Evolutionary conservation across 2,329 filamentous ascomycete species (phyloP), one percentile per base, ranked within the genome.

Genomic region (Orbilia quercus): DNA sequence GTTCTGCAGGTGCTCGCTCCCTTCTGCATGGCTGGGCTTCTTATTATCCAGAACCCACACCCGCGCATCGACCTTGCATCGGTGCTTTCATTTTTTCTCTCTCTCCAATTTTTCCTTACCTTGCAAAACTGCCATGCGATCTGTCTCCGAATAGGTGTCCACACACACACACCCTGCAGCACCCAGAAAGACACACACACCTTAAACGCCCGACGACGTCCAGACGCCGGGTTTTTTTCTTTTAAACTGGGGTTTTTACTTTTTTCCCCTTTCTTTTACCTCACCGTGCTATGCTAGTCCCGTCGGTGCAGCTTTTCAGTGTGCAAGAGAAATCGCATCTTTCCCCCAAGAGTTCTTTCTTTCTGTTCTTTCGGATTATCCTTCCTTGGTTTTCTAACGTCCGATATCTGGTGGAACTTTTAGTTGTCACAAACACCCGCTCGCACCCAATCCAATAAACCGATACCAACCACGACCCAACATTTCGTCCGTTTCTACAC

Each of bases 361-460:
- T 70, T n/a, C n/a, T n/a, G n/a, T n/a, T n/a, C n/a, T 50, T 71
- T 71, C 66, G 66, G 66, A 71, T 71, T 71, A 71, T 72, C 51
- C 55, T 59, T 60, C 59, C 38, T 31, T 64, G 58, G 25, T 16
- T 28, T 62, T 51, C 58, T 59, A 65, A 72, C 59, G 45, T 65
- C 58, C 59, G 58, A 60, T 60, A 60, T 60, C 58, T 64, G 9
- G 25, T 67, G 53, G 45, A 34, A 38, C 23, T 45, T 53, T 45
- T 67, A 53, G 47, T 44, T 60, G 54, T 59, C 42, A 47, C 50
- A 55, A 65, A 48, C 50, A 38, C 25, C n/a, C 58, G 16, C 14
- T 47, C 57, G 23, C 57, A 38, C 20, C 65, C 16, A 60, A 51
- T 45, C 63, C 53, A 31, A 50, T 45, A 31, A n/a, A 60, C 54